Percentiles rank a stretch among this genome's conserved stretches.
These are phyloP conservation scores for Sporobolomyces pararoseus DNA, from an alignment of 768 basidiomycete species.

Conservation along the genomic window DNA sequence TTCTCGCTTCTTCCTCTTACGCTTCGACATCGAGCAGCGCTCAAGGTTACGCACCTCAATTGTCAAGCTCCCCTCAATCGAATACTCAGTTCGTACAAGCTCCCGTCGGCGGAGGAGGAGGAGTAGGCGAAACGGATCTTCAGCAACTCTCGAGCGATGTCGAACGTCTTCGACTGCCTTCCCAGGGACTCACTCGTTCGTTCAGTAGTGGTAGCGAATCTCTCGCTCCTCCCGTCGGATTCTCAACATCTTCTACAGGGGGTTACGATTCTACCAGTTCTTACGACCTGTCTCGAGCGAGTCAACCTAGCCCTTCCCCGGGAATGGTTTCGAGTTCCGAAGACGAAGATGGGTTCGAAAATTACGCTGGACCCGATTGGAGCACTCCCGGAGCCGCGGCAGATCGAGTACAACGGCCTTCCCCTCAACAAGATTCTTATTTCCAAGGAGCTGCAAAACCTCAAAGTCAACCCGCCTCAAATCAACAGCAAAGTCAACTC, in stretches of 20 bases:
- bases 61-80: not conserved
- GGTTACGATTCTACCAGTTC: constrained; percentile 19
- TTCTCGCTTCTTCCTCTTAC: constrained; percentile 29
- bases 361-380: constrained; percentile 19
- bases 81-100: too few relatives aligned
- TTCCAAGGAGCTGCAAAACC: too few relatives aligned
- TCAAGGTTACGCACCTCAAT: not conserved
- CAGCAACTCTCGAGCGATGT: constrained; percentile 18
- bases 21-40: constrained; percentile 21
- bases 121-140: constrained; percentile 16
- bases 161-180: constrained; percentile 6
- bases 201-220: constrained; percentile 4
- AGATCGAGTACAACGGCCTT: not conserved
- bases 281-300: constrained; percentile 7
- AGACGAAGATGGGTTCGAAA: constrained; percentile 40
- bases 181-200: not conserved
- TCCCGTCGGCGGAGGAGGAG: too few relatives aligned
- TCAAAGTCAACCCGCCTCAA: too few relatives aligned
- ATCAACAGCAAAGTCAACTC: too few relatives aligned
- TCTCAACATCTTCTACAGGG: not conserved
- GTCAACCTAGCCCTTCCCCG: constrained; percentile 16
- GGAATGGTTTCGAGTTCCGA: constrained; percentile 26
- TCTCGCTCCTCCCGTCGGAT: constrained; percentile 1
- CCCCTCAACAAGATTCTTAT: not conserved
- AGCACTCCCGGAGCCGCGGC: constrained; percentile 4